Evolutionary conservation across 108 stramenopile species (phyloP).

Genomic region (Nitzschia putrida): DNA sequence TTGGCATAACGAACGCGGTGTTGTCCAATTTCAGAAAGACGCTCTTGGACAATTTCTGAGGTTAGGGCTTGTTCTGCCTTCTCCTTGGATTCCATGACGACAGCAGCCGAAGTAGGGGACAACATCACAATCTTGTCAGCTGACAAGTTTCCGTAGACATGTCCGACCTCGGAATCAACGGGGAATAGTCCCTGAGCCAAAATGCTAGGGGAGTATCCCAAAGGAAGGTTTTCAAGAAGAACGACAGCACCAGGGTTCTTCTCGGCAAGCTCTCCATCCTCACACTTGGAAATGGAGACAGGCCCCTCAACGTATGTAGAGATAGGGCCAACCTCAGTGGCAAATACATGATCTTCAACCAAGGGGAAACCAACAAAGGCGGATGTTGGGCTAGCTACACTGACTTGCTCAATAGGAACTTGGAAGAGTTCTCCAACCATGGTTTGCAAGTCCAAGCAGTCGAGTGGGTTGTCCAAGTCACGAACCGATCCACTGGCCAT

Average conservation of each 20-base stretch:
- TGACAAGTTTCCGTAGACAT: slow-evolving; percentile 56
- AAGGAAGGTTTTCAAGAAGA: slow-evolving; percentile 61
- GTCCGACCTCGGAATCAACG: slow-evolving; percentile 52
- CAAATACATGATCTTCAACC: slow-evolving; percentile 45
- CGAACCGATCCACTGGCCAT: slow-evolving; percentile 49
- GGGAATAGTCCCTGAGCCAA: slow-evolving; percentile 61
- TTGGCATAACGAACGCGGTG: slow-evolving; percentile 62
- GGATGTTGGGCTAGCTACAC: slow-evolving; percentile 64
- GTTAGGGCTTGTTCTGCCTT: slow-evolving; percentile 60
- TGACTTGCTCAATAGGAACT: slow-evolving; percentile 55
- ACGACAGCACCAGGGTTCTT: slow-evolving; percentile 48
- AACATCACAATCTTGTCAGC: slow-evolving; percentile 58
- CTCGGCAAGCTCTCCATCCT: slow-evolving; percentile 44
- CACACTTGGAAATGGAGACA: slow-evolving; percentile 41
- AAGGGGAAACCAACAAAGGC: slow-evolving; percentile 77
- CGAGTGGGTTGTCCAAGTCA: slow-evolving; percentile 62
- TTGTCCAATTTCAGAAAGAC: slow-evolving; percentile 49
- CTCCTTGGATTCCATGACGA: slow-evolving; percentile 64
- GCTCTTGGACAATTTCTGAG: slow-evolving; percentile 53
- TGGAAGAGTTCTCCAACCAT: slow-evolving; percentile 58
- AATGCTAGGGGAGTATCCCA: slow-evolving; percentile 38
- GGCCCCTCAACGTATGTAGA: slow-evolving; percentile 24
- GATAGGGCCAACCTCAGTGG: slow-evolving; percentile 34
- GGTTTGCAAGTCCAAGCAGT: slow-evolving; percentile 62
- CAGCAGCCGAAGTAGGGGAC: slow-evolving; percentile 59